phyloP scores from a whole-genome alignment of 2,329 filamentous ascomycete species.

The Purpureocillium takamizusanense region DNA sequence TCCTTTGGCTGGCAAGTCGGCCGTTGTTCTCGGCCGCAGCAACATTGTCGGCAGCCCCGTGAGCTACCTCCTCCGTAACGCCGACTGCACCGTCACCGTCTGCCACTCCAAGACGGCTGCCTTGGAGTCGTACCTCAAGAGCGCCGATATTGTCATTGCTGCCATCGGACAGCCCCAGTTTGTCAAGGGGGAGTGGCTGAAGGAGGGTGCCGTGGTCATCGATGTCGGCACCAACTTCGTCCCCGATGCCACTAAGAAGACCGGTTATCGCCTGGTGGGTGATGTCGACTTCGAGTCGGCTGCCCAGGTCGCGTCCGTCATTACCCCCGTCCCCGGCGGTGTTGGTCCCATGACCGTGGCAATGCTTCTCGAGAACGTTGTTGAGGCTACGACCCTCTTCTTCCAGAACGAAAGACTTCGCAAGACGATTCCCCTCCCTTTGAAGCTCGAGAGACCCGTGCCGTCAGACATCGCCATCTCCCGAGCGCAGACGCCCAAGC shows the following conservation, averaged over 20 bases:
- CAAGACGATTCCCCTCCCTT: conserved; percentile 69
- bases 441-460: conserved; percentile 71
- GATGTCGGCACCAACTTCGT: conserved; percentile 98
- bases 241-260: conserved; percentile 81
- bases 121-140: conserved; percentile 65
- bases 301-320: conserved; percentile 75
- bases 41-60: conserved; percentile 97
- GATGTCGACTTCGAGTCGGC: conserved; percentile 91
- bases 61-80: conserved; percentile 90
- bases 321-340: conserved; percentile 92
- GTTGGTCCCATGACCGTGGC: conserved; percentile 98
- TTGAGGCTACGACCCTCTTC: conserved; percentile 72
- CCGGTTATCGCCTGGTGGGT: conserved; percentile 82
- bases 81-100: conserved; percentile 91
- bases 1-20: conserved; percentile 79
- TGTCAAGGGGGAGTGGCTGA: conserved; percentile 92
- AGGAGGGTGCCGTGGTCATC: conserved; percentile 89
- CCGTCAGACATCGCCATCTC: conserved; percentile 96
- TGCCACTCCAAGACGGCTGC: conserved; percentile 84
- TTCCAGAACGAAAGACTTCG: conserved; percentile 78
- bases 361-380: conserved; percentile 94
- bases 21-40: conserved; percentile 87
- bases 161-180: conserved; percentile 84
- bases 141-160: conserved; percentile 82
- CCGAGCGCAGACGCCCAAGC: conserved; percentile 81